phyloP scores from a whole-genome alignment of 495 filamentous ascomycete species.

The Aspergillus haitiensis region DNA sequence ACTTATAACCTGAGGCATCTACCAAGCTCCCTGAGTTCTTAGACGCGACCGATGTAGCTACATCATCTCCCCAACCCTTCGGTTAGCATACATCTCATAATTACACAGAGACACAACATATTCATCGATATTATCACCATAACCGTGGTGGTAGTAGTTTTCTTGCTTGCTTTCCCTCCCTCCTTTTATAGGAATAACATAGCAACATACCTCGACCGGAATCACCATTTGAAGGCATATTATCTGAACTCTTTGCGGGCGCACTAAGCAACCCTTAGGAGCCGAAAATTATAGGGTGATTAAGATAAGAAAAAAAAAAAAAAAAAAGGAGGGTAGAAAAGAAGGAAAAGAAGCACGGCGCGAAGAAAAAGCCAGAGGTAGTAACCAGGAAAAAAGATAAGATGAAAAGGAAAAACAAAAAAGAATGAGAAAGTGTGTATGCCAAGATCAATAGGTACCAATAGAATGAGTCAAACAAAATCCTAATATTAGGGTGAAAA shows the following conservation, averaged over 20 bases:
- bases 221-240: slow-evolving; percentile 45
- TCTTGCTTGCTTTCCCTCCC: no score
- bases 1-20: slow-evolving; percentile 50
- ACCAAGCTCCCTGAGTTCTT: slow-evolving; percentile 41
- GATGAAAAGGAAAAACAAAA: background rate
- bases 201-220: slow-evolving; percentile 35
- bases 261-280: no score
- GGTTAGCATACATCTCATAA: background rate
- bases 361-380: no score
- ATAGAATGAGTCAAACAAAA: background rate
- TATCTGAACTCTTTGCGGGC: background rate
- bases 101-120: no score
- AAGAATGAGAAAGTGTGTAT: no score
- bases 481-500: background rate
- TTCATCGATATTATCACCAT: no score
- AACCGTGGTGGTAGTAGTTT: no score
- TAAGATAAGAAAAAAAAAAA: background rate
- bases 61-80: background rate
- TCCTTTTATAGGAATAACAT: background rate
- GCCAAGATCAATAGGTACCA: background rate
- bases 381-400: no score
- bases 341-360: no score
- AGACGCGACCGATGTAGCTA: slow-evolving; percentile 20
- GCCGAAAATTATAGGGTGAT: background rate
- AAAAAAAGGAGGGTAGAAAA: background rate